Base-by-base conservation (phyloP, 2,329 filamentous ascomycete species). In the Byssochlamys sp. region DNA sequence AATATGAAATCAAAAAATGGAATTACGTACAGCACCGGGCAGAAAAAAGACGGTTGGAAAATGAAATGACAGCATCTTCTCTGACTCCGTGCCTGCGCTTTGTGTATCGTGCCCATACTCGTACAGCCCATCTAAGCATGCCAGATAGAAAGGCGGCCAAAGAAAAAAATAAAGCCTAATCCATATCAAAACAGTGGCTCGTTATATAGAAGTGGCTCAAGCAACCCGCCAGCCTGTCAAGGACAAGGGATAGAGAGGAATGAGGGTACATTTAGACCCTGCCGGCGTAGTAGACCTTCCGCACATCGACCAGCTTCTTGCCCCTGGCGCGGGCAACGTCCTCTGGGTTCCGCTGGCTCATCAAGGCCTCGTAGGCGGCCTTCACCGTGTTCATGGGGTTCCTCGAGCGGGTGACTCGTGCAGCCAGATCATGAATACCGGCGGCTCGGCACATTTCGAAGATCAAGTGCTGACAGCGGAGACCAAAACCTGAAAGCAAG, bases 331-430 rank as follows among this genome's bases (percentile, higher is more conserved):
- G 82, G 57, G 94, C 94, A 69, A 99, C 87, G 70, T 92, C 86
- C 72, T 97, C 90, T 29, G 94, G 94, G 69, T 95, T 81, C 60
- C 84, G 84, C 78, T 99, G 94, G 77, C 80, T 88, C 73, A 84
- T 83, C 61, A 99, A 79, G 4, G 91, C 92, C 73, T 92, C 74
- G 75, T 89, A 89, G 48, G 90, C 83, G 12, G 94, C 94, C 78
- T 96, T 96, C 76, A 96, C 88, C 19, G 91, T 90, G 79, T 99
- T 99, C 91, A 97, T 96, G 65, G 91, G 90, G 80, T 96, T 97
- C 68, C 91, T 84, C 61, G 90, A 90, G 52, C 92, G 87, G 39
- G 87, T 86, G 61, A 95, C 91, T 64, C 83, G 83, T 53, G 90
- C 91, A 14, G 91, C 83, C 33, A 99, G 83, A 72, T 99, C 94